phyloP scores from a whole-genome alignment of 495 filamentous ascomycete species.

The Staphylotrichum longicolle region DNA sequence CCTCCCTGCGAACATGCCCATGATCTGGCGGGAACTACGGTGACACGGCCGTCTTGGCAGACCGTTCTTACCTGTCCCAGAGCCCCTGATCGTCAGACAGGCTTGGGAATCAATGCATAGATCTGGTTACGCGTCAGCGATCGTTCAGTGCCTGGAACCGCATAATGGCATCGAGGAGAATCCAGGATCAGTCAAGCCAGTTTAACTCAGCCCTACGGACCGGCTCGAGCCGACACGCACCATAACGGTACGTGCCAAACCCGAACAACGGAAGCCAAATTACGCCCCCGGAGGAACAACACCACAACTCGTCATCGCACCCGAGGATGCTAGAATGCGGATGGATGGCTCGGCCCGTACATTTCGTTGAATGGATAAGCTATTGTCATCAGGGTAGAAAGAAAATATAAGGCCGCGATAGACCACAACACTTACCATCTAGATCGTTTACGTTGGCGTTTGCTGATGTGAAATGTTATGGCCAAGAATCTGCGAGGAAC shows the following conservation, averaged over 20 bases:
- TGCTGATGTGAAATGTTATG: not conserved
- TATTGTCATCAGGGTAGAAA: constrained; percentile 79
- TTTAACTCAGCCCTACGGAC: constrained; percentile 52
- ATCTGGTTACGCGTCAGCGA: constrained; percentile 17
- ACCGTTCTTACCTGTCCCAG: constrained; percentile 5
- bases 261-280: constrained; percentile 49
- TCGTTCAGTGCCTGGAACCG: not conserved
- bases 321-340: constrained; percentile 67
- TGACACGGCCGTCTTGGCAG: not conserved
- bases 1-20: too few relatives aligned
- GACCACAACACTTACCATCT: constrained; percentile 8
- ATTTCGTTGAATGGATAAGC: constrained; percentile 99
- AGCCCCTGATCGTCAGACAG: not conserved
- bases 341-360: constrained; percentile 71
- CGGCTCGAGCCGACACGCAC: constrained; percentile 38
- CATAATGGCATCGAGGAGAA: constrained; percentile 10
- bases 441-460: not conserved
- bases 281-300: constrained; percentile 49
- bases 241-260: constrained; percentile 44
- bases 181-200: constrained; percentile 44
- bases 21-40: not conserved
- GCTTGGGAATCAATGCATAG: not conserved
- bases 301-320: constrained; percentile 88
- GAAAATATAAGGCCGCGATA: not conserved
- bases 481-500: not conserved